Evolutionary conservation across 345 rosid genomes (phyloP).

Genomic region (Citrus inodora): DNA sequence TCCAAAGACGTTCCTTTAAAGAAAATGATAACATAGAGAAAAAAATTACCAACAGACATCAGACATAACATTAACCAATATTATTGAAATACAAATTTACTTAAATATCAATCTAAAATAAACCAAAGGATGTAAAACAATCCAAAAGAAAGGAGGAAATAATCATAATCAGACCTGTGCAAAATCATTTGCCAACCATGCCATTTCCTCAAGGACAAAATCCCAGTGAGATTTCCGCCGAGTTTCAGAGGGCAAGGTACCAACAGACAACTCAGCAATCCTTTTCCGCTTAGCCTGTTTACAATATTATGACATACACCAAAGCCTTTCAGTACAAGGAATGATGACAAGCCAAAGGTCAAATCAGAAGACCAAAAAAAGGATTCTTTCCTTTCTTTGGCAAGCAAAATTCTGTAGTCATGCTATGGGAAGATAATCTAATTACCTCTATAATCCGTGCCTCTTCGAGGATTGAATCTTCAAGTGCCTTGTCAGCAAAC

Average conservation of each 20-base stretch:
- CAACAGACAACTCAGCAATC: slow-evolving; percentile 79
- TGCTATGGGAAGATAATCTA: slow-evolving; percentile 3
- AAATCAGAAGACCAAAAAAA: slow-evolving; percentile 3
- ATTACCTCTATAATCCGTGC: slow-evolving; percentile 82
- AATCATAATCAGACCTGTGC: slow-evolving; percentile 62
- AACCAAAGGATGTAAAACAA: neutral
- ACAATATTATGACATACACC: slow-evolving; percentile 21
- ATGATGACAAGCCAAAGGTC: slow-evolving; percentile 15
- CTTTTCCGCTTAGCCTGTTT: slow-evolving; percentile 86
- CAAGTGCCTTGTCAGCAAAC: slow-evolving; percentile 54
- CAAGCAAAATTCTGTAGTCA: neutral
- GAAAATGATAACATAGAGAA: slow-evolving; percentile 11
- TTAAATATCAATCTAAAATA: slow-evolving; percentile 4
- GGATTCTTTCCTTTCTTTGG: neutral
- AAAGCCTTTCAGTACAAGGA: slow-evolving; percentile 9
- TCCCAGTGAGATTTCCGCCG: slow-evolving; percentile 80
- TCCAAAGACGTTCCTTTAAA: slow-evolving; percentile 92
- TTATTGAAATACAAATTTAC: neutral
- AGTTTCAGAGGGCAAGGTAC: slow-evolving; percentile 41
- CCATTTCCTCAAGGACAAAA: slow-evolving; percentile 99
- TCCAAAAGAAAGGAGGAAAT: neutral
- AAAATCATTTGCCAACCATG: slow-evolving; percentile 99
- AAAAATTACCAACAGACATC: slow-evolving; percentile 4
- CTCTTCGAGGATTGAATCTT: slow-evolving; percentile 88
- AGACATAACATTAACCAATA: neutral